These are phyloP conservation scores for Pseudozyma hubeiensis DNA, from an alignment of 1,284 basidiomycete species.

Conservation along the genomic window DNA sequence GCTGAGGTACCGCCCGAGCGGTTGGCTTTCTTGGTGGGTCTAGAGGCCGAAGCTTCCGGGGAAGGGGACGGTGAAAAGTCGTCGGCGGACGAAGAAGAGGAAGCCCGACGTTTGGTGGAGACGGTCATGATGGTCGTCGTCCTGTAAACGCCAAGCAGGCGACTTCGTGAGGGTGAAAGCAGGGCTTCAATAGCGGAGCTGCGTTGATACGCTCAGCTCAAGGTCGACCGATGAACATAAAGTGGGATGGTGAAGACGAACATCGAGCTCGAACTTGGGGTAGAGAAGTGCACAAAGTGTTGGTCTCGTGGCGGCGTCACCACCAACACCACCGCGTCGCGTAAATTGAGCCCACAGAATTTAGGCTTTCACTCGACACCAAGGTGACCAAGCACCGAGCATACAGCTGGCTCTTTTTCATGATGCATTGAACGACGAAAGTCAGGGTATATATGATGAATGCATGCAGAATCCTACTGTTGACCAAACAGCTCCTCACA, in stretches of 20 bases:
- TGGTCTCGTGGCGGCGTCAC: slow-evolving; percentile 10
- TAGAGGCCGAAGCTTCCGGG: slow-evolving; percentile 3
- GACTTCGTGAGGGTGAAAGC: neutral
- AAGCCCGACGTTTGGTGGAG: slow-evolving; percentile 21
- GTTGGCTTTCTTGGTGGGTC: slow-evolving; percentile 16
- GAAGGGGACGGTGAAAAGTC: slow-evolving; percentile 30
- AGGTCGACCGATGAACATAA: neutral
- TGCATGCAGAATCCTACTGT: neutral
- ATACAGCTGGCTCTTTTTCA: neutral
- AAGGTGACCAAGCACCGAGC: neutral
- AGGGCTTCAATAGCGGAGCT: neutral
- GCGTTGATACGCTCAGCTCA: neutral
- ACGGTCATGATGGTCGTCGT: slow-evolving; percentile 20
- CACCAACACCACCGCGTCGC: slow-evolving; percentile 8
- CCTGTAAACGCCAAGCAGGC: slow-evolving; percentile 4
- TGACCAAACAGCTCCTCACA: slow-evolving; percentile 27
- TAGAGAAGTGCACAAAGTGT: slow-evolving; percentile 4
- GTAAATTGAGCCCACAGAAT: slow-evolving; percentile 6
- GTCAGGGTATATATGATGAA: neutral
- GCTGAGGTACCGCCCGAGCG: slow-evolving; percentile 2
- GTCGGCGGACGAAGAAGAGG: slow-evolving; percentile 8
- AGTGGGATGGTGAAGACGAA: neutral
- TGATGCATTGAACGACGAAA: neutral
- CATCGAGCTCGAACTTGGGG: neutral
- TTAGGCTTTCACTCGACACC: no score